phyloP scores from a whole-genome alignment of 257 asterid genomes.

The Euphrasia confusa region DNA sequence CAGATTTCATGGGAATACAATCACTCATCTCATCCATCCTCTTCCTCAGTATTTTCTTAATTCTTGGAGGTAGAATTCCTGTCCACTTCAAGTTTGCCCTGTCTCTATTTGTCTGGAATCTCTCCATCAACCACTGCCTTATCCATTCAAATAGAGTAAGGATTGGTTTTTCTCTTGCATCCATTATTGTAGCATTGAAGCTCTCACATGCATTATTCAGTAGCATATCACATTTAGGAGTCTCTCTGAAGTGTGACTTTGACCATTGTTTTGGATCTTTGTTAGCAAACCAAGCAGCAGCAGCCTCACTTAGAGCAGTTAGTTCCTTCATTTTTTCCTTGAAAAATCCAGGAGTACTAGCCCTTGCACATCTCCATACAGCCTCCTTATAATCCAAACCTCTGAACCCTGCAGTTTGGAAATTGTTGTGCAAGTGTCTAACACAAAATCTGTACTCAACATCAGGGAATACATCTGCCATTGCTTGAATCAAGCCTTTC shows the following conservation, averaged over 20 bases:
- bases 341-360: not conserved
- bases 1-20: not conserved
- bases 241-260: too few species aligned
- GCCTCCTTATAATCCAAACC: not conserved
- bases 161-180: not conserved
- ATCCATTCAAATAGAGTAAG: not conserved
- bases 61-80: not conserved
- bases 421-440: not conserved
- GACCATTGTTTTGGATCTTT: not conserved
- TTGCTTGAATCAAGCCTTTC: too few species aligned
- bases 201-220: not conserved
- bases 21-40: not conserved
- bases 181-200: not conserved
- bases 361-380: not conserved
- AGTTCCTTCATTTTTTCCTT: not conserved
- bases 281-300: not conserved
- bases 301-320: not conserved
- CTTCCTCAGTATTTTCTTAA: not conserved
- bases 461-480: not conserved
- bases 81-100: not conserved
- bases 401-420: not conserved
- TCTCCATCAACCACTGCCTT: not conserved
- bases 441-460: not conserved
- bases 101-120: not conserved
- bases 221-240: not conserved